phyloP scores from a whole-genome alignment of 192 early-diverging fungal species.

The Backusella mclennaniae region DNA sequence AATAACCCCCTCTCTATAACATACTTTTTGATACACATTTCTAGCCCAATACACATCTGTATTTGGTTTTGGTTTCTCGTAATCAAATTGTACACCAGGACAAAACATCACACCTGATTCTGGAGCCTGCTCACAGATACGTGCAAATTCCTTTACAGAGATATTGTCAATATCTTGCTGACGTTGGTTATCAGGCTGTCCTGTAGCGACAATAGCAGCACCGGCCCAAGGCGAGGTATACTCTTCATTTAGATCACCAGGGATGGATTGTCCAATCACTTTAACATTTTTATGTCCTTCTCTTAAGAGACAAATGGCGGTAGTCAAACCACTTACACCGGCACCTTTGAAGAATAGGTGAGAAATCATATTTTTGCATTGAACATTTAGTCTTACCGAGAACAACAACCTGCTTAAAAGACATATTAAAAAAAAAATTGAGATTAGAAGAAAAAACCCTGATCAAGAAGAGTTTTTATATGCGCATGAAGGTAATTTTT shows the following conservation, averaged over 20 bases:
- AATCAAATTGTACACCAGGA: slow-evolving; percentile 38
- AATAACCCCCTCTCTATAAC: neutral
- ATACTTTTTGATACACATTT: slow-evolving; percentile 44
- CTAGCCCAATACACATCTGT: slow-evolving; percentile 40
- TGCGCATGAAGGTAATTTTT: neutral
- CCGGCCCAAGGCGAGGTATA: slow-evolving; percentile 63
- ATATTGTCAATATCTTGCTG: slow-evolving; percentile 40
- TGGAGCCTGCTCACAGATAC: slow-evolving; percentile 18
- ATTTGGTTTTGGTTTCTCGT: slow-evolving; percentile 6
- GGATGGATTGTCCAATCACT: slow-evolving; percentile 54
- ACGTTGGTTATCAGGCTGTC: slow-evolving; percentile 28
- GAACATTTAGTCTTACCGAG: slow-evolving; percentile 9
- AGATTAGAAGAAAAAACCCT: neutral
- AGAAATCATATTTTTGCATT: neutral
- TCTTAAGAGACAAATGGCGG: slow-evolving; percentile 60
- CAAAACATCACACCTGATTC: slow-evolving; percentile 40
- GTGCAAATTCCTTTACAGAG: slow-evolving; percentile 30
- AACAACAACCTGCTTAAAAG: neutral
- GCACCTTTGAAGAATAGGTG: slow-evolving; percentile 43
- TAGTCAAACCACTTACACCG: slow-evolving; percentile 80
- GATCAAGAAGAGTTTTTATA: neutral
- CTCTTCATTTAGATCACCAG: slow-evolving; percentile 45
- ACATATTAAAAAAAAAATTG: neutral
- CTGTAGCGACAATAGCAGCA: slow-evolving; percentile 25
- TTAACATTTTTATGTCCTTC: slow-evolving; percentile 56